Conservation (phyloP, 164 flowering plant species). For the Pachysandra terminalis region DNA sequence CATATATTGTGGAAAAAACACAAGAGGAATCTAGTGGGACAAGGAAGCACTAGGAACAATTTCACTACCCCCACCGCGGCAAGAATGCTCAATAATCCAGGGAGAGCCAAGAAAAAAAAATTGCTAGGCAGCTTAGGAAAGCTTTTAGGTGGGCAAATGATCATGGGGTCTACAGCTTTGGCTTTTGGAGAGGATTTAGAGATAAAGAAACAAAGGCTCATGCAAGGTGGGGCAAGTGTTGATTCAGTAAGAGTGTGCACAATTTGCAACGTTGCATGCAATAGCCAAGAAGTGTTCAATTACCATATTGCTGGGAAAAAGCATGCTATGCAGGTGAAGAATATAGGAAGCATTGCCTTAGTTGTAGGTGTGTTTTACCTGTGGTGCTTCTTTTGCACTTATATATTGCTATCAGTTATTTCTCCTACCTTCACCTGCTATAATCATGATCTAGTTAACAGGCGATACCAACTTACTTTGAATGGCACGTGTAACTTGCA, state of each 20-base stretch:
- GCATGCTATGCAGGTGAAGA: constrained; percentile 27
- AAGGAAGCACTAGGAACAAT: background rate
- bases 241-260: constrained; percentile 19
- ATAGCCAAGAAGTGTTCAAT: constrained; percentile 29
- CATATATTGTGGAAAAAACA: constrained; percentile 7
- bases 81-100: background rate
- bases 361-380: background rate
- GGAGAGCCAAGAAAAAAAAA: background rate
- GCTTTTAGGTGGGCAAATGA: background rate
- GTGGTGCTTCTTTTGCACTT: background rate
- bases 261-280: constrained; percentile 36
- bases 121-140: background rate
- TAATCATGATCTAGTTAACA: no score
- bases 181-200: constrained; percentile 18
- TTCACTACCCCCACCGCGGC: background rate
- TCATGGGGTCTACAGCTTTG: background rate
- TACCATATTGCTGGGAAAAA: constrained; percentile 32
- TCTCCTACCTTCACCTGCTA: no score
- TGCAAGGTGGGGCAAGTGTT: constrained; percentile 23
- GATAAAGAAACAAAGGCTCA: constrained; percentile 24
- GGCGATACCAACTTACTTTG: no score
- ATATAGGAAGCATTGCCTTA: background rate
- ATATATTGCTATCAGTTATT: no score
- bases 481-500: no score
- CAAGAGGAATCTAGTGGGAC: background rate